Percentiles rank a stretch among this genome's conserved stretches.
Evolutionary conservation across 225 moss, liverwort and hornwort genomes (phyloP).

Genomic region (Sphagnum tenellum): DNA sequence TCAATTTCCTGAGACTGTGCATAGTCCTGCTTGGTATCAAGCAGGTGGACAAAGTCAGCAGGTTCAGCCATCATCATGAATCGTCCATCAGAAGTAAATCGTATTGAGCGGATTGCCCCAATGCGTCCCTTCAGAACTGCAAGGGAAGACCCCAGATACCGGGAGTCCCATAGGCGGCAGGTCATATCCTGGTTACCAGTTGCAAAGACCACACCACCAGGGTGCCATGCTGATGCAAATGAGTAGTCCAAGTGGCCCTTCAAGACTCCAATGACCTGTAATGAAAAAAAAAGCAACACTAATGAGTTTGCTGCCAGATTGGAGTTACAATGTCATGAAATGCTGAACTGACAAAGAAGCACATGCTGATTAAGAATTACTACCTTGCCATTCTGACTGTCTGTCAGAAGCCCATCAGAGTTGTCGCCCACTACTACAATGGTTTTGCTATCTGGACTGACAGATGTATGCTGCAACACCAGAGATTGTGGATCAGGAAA

Average conservation of each 20-base stretch:
- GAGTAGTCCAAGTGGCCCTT: slow-evolving; percentile 49
- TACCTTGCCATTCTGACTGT: slow-evolving; percentile 46
- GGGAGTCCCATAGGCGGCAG: slow-evolving; percentile 49
- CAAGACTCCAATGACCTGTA: slow-evolving; percentile 39
- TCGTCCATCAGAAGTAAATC: slow-evolving; percentile 45
- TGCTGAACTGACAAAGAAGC: no score
- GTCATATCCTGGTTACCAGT: slow-evolving; percentile 61
- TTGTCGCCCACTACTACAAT: slow-evolving; percentile 52
- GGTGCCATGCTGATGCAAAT: slow-evolving; percentile 63
- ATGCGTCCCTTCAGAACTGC: slow-evolving; percentile 52
- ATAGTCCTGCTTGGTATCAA: slow-evolving; percentile 42
- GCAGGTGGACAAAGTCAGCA: slow-evolving; percentile 54
- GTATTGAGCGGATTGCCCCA: slow-evolving; percentile 50
- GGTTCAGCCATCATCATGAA: slow-evolving; percentile 68
- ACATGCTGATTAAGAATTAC: background rate
- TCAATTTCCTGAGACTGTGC: slow-evolving; percentile 51
- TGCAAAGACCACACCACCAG: slow-evolving; percentile 41
- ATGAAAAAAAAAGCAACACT: no score
- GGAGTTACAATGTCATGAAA: no score
- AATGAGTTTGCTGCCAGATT: no score
- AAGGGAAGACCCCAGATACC: slow-evolving; percentile 27
- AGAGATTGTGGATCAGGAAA: no score
- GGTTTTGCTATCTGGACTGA: slow-evolving; percentile 50
- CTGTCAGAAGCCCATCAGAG: slow-evolving; percentile 43
- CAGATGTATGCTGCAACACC: slow-evolving; percentile 46